phyloP scores from a whole-genome alignment of 1,139 yeast genomes.

The Geotrichum fermentans region DNA sequence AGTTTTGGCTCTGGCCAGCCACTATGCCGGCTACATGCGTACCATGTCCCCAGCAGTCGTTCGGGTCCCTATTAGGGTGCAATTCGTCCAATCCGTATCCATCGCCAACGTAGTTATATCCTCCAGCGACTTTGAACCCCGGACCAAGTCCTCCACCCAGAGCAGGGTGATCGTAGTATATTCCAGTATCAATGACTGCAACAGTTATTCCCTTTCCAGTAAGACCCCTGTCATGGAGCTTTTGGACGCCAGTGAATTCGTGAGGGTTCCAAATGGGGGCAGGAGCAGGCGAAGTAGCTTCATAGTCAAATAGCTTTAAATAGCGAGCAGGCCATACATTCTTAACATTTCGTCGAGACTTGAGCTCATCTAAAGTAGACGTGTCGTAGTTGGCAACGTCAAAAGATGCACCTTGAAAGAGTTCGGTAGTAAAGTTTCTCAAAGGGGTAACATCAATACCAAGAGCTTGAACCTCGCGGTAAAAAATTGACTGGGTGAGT shows the following conservation, averaged over 20 bases:
- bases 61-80: conserved; percentile 21
- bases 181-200: conserved; percentile 27
- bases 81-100: conserved; percentile 15
- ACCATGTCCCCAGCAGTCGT: conserved; percentile 29
- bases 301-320: conserved; percentile 12
- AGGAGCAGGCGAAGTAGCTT: not conserved
- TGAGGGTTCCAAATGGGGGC: conserved; percentile 25
- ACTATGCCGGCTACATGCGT: conserved; percentile 28
- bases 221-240: conserved; percentile 23
- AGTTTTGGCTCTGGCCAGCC: conserved; percentile 21
- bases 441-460: conserved; percentile 17
- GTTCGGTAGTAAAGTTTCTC: conserved; percentile 10
- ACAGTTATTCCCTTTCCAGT: conserved; percentile 24
- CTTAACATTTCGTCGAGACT: conserved; percentile 14
- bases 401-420: conserved; percentile 21
- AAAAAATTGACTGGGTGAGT: conserved; percentile 13
- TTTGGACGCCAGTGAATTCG: conserved; percentile 25
- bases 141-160: conserved; percentile 28
- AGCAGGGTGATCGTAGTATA: conserved; percentile 22
- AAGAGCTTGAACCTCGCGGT: conserved; percentile 8
- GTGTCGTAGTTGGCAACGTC: not conserved
- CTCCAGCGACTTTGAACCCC: conserved; percentile 25
- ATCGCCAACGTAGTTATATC: conserved; percentile 25
- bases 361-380: conserved; percentile 13
- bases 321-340: conserved; percentile 22